These are phyloP conservation scores for Naegleria fowleri DNA, from an alignment of 208 protist species.

Conservation along the genomic window DNA sequence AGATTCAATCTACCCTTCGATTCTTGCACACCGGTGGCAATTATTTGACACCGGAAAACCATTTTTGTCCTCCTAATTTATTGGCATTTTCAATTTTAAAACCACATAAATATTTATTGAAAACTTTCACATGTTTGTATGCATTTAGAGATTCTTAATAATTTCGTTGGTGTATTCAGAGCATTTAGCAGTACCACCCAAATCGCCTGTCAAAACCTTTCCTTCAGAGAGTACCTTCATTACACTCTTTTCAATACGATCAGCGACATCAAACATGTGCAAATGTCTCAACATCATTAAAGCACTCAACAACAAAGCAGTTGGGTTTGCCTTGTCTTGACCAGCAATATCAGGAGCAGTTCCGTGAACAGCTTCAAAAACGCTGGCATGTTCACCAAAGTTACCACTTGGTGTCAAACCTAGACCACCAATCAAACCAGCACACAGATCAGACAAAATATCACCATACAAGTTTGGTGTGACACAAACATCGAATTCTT, in stretches of 20 bases:
- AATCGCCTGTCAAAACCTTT: slow-evolving; percentile 17
- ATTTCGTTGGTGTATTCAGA: slow-evolving; percentile 16
- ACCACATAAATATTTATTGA: not conserved
- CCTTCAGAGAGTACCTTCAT: slow-evolving; percentile 2
- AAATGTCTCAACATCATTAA: slow-evolving; percentile 33
- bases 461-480: slow-evolving; percentile 44
- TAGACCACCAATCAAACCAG: slow-evolving; percentile 42
- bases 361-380: slow-evolving; percentile 46
- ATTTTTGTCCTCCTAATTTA: too few relatives aligned
- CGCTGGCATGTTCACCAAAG: slow-evolving; percentile 32
- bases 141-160: not conserved
- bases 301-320: slow-evolving; percentile 28
- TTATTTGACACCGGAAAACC: too few relatives aligned
- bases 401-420: slow-evolving; percentile 45
- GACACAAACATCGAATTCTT: slow-evolving; percentile 44
- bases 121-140: not conserved
- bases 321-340: slow-evolving; percentile 31
- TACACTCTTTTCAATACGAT: slow-evolving; percentile 1
- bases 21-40: too few relatives aligned
- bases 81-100: not conserved
- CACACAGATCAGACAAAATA: slow-evolving; percentile 43
- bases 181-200: not conserved
- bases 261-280: slow-evolving; percentile 6
- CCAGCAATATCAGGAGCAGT: slow-evolving; percentile 42
- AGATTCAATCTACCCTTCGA: too few relatives aligned